Conservation (phyloP, 1,284 basidiomycete genomes). For the Chondrostereum purpureum region DNA sequence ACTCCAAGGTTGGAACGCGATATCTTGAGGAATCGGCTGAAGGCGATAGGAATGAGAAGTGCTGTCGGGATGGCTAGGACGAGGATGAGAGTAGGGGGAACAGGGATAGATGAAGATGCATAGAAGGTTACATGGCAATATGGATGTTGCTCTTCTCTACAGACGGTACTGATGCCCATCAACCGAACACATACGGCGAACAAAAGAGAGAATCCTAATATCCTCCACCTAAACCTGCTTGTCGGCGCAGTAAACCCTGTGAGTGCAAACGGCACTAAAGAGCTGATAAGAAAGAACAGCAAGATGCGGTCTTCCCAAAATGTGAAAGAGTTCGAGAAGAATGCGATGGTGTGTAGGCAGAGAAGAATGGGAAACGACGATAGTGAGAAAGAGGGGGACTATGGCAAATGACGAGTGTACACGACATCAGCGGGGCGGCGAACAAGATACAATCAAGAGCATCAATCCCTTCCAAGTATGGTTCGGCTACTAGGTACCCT, state of each 20-base stretch:
- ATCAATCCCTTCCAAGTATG: constrained; percentile 36
- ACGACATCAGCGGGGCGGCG: constrained; percentile 32
- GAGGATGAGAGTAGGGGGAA: constrained; percentile 54
- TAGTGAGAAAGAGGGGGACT: constrained; percentile 26
- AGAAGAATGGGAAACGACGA: constrained; percentile 44
- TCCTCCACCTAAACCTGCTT: constrained; percentile 63
- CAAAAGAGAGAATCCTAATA: constrained; percentile 63
- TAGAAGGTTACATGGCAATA: constrained; percentile 87
- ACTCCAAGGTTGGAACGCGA: constrained; percentile 74
- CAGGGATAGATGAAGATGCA: constrained; percentile 58
- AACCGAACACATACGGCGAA: constrained; percentile 70
- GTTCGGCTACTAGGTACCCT: constrained; percentile 25
- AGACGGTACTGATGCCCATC: constrained; percentile 75
- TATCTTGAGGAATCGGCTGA: constrained; percentile 55
- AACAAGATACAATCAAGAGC: constrained; percentile 41
- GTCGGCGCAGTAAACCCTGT: constrained; percentile 64
- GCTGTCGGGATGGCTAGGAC: constrained; percentile 50
- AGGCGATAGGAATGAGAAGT: constrained; percentile 49
- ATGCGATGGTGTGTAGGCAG: constrained; percentile 63
- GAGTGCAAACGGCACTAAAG: constrained; percentile 52
- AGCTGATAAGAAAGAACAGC: constrained; percentile 66
- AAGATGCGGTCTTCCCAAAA: constrained; percentile 92
- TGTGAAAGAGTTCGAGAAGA: constrained; percentile 90
- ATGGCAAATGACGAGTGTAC: constrained; percentile 30
- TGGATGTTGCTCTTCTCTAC: constrained; percentile 91